phyloP scores from a whole-genome alignment of 495 filamentous ascomycete species.

The Bacidia gigantensis region DNA sequence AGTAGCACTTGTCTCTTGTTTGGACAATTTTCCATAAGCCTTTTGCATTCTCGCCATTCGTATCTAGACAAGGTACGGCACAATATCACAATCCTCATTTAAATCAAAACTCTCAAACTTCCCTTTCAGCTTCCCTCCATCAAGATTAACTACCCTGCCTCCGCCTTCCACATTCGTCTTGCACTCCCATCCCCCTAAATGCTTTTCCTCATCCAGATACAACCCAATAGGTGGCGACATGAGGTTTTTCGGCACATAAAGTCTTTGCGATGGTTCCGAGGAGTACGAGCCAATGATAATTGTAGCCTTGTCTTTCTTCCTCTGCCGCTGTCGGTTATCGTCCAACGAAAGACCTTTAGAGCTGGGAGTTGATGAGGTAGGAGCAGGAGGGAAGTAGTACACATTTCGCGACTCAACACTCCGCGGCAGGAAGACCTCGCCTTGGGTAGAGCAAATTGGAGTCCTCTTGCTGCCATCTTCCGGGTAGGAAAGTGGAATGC shows the following conservation, averaged over 20 bases:
- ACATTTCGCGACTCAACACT: background rate
- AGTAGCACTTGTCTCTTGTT: no score
- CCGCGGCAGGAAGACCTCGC: background rate
- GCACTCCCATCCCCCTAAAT: constrained; percentile 4
- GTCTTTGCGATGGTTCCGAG: background rate
- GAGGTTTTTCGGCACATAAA: background rate
- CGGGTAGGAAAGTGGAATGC: background rate
- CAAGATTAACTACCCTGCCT: background rate
- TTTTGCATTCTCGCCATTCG: no score
- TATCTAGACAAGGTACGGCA: background rate
- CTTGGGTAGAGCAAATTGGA: background rate
- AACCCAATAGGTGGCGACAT: background rate
- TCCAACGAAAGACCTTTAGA: background rate
- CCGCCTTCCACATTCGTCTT: background rate
- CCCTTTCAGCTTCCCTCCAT: constrained; percentile 3
- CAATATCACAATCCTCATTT: constrained; percentile 9
- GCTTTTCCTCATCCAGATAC: background rate
- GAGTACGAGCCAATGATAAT: constrained; percentile 6
- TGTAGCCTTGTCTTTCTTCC: background rate
- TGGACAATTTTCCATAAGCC: no score
- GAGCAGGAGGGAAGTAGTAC: background rate
- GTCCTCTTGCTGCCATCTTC: background rate
- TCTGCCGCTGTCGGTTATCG: background rate
- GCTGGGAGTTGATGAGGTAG: background rate
- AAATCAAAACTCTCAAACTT: constrained; percentile 8